Evolutionary conservation across 1,284 basidiomycete species (phyloP).

Genomic region (Malassezia furfur): DNA sequence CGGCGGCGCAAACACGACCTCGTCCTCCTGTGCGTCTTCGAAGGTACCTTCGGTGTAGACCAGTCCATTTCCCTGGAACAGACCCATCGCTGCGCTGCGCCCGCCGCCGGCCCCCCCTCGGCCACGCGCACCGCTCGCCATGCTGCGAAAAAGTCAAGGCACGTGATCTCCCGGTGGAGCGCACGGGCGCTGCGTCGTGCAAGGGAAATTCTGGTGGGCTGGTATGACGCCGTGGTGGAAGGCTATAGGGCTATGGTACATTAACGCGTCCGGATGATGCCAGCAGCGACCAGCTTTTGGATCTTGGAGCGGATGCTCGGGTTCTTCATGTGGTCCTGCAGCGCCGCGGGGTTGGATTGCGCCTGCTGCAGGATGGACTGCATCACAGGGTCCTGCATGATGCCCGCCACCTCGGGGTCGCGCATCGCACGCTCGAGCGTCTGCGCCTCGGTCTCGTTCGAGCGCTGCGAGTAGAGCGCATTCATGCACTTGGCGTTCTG

Average conservation of each 20-base stretch:
- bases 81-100: constrained; percentile 3
- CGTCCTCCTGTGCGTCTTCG: constrained; percentile 4
- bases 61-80: constrained; percentile 2
- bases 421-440: constrained; percentile 87
- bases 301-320: constrained; percentile 67
- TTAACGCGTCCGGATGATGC: constrained; percentile 60
- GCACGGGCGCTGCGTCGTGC: not conserved
- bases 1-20: constrained; percentile 1
- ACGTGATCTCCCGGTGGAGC: not conserved
- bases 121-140: not conserved
- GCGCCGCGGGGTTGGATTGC: constrained; percentile 73
- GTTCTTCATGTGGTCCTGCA: constrained; percentile 97
- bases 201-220: too few relatives aligned
- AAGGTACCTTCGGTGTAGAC: constrained; percentile 1
- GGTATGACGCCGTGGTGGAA: not conserved
- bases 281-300: constrained; percentile 83
- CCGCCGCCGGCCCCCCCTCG: constrained; percentile 7
- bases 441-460: constrained; percentile 82
- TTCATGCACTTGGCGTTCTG: constrained; percentile 53
- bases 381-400: constrained; percentile 53
- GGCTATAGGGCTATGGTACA: not conserved
- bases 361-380: constrained; percentile 82
- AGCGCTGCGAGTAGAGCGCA: constrained; percentile 71
- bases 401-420: constrained; percentile 81
- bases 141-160: not conserved